Base-by-base conservation (phyloP, 768 basidiomycete genomes). In the Lentinula boryana region DNA sequence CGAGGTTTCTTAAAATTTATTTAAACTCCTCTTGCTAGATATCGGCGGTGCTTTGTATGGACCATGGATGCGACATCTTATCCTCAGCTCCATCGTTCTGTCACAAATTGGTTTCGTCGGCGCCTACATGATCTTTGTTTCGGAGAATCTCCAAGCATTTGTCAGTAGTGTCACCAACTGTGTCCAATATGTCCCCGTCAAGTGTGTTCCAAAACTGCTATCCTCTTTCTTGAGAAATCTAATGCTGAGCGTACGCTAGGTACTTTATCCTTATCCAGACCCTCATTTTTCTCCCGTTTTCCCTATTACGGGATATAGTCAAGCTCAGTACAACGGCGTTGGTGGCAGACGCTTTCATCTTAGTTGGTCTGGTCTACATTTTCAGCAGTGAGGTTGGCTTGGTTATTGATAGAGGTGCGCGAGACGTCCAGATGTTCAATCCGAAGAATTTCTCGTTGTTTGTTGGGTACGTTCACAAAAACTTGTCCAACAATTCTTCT, bases 51-150 rank as follows among this genome's bases (percentile, higher is more conserved):
- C 81, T 0, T 75, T 99, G 8, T 98, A 97, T 67, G 97, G 97
- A 1, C 84, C 86, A 13, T 93, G 88, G 87, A 93, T 99, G 92
- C 87, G 97, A 49, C 86, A 89, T 62, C 76, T 86, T 13, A 98
- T 99, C 68, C 83, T 99, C 7, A 78, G 78, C 3, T 95, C 93
- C 15, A 96, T 99, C 68, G 80, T 89, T 0, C 70, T 95, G 23
- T 98, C 96, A 1, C 97, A 95, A 70, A 75, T 95, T 38, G 93
- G 93, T 43, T 95, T 95, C 71, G 89, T 91, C 49, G 69, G 84
- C 36, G 95, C 95, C 12, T 99, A 99, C 72, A 93, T 88, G 15
- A 97, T 98, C 70, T 98, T 98, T 71, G 93, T 98, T 46, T 89
- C 95, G 1, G 85, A 95, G 75, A 97, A 95, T 70, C 80, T 94